Evolutionary conservation across 164 flowering plant genomes (phyloP).

Genomic region (Tinospora cordifolia): DNA sequence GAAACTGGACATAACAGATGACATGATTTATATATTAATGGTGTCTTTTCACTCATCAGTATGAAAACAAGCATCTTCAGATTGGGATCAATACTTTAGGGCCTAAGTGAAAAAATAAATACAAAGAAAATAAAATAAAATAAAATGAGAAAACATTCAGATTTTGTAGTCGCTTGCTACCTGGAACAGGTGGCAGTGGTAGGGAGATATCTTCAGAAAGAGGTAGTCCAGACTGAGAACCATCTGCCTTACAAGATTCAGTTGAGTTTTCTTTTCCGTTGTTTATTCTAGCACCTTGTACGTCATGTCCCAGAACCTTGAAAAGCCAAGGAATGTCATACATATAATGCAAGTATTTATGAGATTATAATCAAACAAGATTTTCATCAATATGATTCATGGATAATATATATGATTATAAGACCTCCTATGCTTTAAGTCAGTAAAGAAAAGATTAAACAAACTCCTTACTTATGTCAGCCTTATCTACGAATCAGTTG

Average conservation of each 20-base stretch:
- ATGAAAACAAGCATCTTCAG: too few species aligned
- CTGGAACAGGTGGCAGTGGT: conserved; percentile 49
- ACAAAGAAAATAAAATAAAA: neutral
- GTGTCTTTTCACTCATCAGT: neutral
- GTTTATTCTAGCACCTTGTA: conserved; percentile 9
- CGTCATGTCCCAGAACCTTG: conserved; percentile 21
- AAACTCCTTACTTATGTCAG: too few species aligned
- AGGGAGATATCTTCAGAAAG: conserved; percentile 21
- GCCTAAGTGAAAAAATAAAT: neutral
- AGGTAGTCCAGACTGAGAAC: conserved; percentile 19
- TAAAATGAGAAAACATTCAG: neutral
- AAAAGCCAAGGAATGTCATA: neutral
- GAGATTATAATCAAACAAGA: neutral
- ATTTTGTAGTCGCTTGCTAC: conserved; percentile 24
- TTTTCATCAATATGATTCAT: neutral
- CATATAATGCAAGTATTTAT: neutral
- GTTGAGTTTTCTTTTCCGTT: conserved; percentile 14
- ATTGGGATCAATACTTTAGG: too few species aligned
- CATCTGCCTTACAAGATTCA: conserved; percentile 18
- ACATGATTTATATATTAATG: too few species aligned
- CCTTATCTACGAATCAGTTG: too few species aligned
- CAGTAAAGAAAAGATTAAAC: neutral
- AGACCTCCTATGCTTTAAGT: neutral
- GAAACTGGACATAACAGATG: too few species aligned
- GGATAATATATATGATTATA: neutral